A percentile compares a stretch with the other conserved stretches of the same genome.
Evolutionary conservation across 164 flowering plant genomes (phyloP).

Genomic region (Nymphaea colorata): DNA sequence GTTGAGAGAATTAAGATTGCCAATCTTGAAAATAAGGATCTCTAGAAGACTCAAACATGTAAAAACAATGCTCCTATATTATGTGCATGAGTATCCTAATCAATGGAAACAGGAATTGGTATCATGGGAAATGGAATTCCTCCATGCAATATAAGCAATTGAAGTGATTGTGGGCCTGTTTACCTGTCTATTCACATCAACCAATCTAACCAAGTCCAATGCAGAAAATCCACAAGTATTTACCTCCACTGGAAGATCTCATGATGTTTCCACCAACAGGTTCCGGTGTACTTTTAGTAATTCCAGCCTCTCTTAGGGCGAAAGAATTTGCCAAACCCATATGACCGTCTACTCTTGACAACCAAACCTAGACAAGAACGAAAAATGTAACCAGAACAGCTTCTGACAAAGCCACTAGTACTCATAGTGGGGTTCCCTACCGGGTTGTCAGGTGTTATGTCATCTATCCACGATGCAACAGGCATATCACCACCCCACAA

Average conservation of each 20-base stretch:
- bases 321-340: constrained; percentile 90
- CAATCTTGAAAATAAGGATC: too few relatives aligned
- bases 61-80: too few relatives aligned
- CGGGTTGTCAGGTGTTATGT: constrained; percentile 69
- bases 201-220: too few relatives aligned
- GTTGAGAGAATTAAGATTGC: too few relatives aligned
- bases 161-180: too few relatives aligned
- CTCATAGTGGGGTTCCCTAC: constrained; percentile 24
- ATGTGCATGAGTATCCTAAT: too few relatives aligned
- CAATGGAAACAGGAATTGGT: too few relatives aligned
- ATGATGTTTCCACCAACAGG: constrained; percentile 75
- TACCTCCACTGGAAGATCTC: constrained; percentile 56
- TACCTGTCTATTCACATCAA: too few relatives aligned
- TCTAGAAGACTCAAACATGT: too few relatives aligned
- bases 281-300: constrained; percentile 48
- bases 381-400: not conserved
- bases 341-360: constrained; percentile 89
- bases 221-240: not conserved
- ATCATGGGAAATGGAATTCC: too few relatives aligned
- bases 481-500: constrained; percentile 91
- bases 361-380: constrained; percentile 53
- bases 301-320: constrained; percentile 58
- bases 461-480: constrained; percentile 78
- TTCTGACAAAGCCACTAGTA: too few relatives aligned
- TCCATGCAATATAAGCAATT: too few relatives aligned